These are phyloP conservation scores for Microascus cirrosus DNA, from an alignment of 2,329 filamentous ascomycete species.

Conservation along the genomic window DNA sequence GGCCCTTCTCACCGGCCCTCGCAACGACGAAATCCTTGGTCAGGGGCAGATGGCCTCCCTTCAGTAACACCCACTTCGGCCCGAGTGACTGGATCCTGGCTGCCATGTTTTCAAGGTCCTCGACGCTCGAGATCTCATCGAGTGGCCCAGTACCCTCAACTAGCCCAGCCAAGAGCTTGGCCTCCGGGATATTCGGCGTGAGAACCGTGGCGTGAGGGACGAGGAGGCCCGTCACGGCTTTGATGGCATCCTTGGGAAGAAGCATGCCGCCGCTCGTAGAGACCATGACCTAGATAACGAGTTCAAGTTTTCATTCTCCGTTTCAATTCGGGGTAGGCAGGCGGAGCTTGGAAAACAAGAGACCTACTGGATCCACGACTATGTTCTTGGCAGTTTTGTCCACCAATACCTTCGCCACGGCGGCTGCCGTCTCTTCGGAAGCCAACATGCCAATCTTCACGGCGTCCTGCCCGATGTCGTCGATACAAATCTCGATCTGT, in stretches of 20 bases:
- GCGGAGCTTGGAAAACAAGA: not conserved
- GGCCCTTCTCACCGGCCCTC: slow-evolving; percentile 39
- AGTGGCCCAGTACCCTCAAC: slow-evolving; percentile 24
- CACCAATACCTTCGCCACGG: slow-evolving; percentile 18
- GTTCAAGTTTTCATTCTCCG: not conserved
- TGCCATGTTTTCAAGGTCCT: slow-evolving; percentile 60
- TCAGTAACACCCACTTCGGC: slow-evolving; percentile 71
- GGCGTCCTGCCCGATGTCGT: slow-evolving; percentile 79
- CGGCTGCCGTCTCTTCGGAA: slow-evolving; percentile 22
- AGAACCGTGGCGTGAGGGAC: slow-evolving; percentile 57
- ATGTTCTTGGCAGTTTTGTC: slow-evolving; percentile 12
- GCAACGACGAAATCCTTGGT: slow-evolving; percentile 50
- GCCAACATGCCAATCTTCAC: slow-evolving; percentile 63
- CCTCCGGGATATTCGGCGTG: slow-evolving; percentile 72
- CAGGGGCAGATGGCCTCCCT: slow-evolving; percentile 84
- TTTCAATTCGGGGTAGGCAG: not conserved
- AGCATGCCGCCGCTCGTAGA: slow-evolving; percentile 67
- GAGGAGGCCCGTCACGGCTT: slow-evolving; percentile 45
- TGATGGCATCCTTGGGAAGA: slow-evolving; percentile 53
- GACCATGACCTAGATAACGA: slow-evolving; percentile 66
- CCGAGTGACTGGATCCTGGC: slow-evolving; percentile 56
- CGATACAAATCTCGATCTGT: slow-evolving; percentile 75
- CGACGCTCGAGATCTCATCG: slow-evolving; percentile 34
- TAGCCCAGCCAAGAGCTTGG: slow-evolving; percentile 44
- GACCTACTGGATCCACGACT: slow-evolving; percentile 26